Percentiles rank a stretch among this genome's conserved stretches.
Conservation (phyloP, 2,329 filamentous ascomycete genomes). For the Aurifilum marmelostoma region DNA sequence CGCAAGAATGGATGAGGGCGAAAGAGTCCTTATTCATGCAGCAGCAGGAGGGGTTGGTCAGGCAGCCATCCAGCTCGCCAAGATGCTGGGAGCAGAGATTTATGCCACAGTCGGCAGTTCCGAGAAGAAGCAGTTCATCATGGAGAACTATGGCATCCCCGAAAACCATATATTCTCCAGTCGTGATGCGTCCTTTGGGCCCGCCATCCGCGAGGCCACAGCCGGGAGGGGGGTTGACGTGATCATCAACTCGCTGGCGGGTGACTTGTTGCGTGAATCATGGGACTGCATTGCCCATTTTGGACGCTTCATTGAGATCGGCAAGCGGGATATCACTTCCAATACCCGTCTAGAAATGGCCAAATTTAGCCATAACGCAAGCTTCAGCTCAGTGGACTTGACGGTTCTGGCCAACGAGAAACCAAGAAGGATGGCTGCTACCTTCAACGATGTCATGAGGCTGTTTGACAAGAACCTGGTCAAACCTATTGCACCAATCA, state of each 20-base stretch:
- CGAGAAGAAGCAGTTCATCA: constrained; percentile 37
- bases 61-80: constrained; percentile 16
- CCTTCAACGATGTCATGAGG: background rate
- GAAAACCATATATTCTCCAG: constrained; percentile 32
- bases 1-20: constrained; percentile 30
- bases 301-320: constrained; percentile 27
- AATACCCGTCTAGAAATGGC: constrained; percentile 21
- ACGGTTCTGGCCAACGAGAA: constrained; percentile 7
- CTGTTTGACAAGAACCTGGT: constrained; percentile 5
- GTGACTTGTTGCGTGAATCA: constrained; percentile 18
- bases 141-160: constrained; percentile 14
- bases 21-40: constrained; percentile 35
- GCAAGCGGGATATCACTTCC: constrained; percentile 18
- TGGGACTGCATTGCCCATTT: constrained; percentile 24
- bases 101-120: constrained; percentile 37
- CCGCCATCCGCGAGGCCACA: constrained; percentile 7
- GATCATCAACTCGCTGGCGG: constrained; percentile 26
- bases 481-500: constrained; percentile 28
- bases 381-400: constrained; percentile 25
- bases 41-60: constrained; percentile 29
- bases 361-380: constrained; percentile 25
- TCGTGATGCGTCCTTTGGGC: background rate
- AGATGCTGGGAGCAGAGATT: constrained; percentile 32
- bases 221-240: constrained; percentile 18
- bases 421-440: background rate